Conservation (phyloP, 352 stramenopile species). For the Phytophthora citrophthora region DNA sequence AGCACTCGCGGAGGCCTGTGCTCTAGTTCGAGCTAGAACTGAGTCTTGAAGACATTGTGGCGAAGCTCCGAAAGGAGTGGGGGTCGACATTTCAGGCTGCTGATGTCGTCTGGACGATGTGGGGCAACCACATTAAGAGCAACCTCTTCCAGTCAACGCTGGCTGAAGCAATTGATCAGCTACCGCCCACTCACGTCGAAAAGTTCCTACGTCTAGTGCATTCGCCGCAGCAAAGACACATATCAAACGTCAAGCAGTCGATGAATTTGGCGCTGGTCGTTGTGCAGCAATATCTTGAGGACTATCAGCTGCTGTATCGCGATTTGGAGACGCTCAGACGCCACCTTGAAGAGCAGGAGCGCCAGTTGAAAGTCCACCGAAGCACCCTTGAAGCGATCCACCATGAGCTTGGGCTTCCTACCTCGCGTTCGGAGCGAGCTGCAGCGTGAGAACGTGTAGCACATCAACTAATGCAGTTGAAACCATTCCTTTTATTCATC, state of each 20-base stretch:
- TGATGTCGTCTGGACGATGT: slow-evolving; percentile 3
- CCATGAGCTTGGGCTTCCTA: not conserved
- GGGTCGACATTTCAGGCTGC: not conserved
- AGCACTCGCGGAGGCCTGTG: not conserved
- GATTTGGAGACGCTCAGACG: slow-evolving; percentile 1
- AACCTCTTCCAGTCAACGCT: slow-evolving; percentile 7
- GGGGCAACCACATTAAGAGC: slow-evolving; percentile 16
- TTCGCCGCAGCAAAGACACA: not conserved
- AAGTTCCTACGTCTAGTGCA: slow-evolving; percentile 12
- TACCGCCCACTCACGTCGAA: slow-evolving; percentile 4
- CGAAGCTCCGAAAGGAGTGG: not conserved
- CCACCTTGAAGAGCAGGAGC: slow-evolving; percentile 5
- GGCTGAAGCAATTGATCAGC: slow-evolving; percentile 6
- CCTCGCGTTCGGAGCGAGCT: not conserved
- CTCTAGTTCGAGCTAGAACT: not conserved
- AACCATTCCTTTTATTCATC: not conserved
- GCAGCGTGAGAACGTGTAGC: not conserved
- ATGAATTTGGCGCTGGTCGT: slow-evolving; percentile 5
- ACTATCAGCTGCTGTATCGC: slow-evolving; percentile 1
- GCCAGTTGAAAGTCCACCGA: not conserved
- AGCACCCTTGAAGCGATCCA: slow-evolving; percentile 13
- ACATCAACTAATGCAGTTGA: not conserved
- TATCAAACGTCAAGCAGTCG: not conserved
- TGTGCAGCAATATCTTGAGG: slow-evolving; percentile 6
- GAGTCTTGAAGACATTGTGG: not conserved